Evolutionary conservation across 202 grass and related monocot genomes (phyloP), one percentile per base, ranked within the genome.

Genomic region (Dendrocalamus latiflorus): DNA sequence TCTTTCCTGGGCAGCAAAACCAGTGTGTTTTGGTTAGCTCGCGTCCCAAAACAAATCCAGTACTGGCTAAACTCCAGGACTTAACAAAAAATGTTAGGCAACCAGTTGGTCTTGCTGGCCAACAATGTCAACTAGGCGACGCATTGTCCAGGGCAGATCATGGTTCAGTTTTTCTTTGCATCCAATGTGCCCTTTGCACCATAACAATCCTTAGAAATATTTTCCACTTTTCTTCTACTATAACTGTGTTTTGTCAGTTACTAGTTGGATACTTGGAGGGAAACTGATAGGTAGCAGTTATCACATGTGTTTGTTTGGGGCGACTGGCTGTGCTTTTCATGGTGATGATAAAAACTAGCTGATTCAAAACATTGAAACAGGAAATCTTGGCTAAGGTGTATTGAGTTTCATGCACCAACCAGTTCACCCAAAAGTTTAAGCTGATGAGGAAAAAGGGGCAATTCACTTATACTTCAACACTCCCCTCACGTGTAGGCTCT

Each of bases 121-220:
- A 44, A 9, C 25, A 13, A 78, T 47, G 44, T 14, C 44, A 5
- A 13, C 13, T 4, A 4, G 44, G 44, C 4, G 4, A 75, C 13
- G 41, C 72, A 43, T 9, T 45, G 30, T 80, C 65, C 25, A 59
- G 28, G 54, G 28, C 8, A 72, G 38, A 63, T 64, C 59, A 65
- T 74, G 25, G 56, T 73, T 41, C 42, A 41, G n/a, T 2, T 28
- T 38, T 82, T 34, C 43, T 73, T 51, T 65, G 30, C 13, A 63
- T 38, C 53, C 55, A 82, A 17, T 81, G 65, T 72, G 42, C 44
- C 44, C 8, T 58, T 49, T 61, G 55, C 55, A 62, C 28, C 68
- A 33, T 72, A 81, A 18, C 39, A 61, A 62, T 43, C 68, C 9
- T 54, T 72, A n/a, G 66, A 55, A 33, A 45, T 81, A 74, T 49